Evolutionary conservation across 108 stramenopile species (phyloP).

Genomic region (Aureococcus anophagefferens): DNA sequence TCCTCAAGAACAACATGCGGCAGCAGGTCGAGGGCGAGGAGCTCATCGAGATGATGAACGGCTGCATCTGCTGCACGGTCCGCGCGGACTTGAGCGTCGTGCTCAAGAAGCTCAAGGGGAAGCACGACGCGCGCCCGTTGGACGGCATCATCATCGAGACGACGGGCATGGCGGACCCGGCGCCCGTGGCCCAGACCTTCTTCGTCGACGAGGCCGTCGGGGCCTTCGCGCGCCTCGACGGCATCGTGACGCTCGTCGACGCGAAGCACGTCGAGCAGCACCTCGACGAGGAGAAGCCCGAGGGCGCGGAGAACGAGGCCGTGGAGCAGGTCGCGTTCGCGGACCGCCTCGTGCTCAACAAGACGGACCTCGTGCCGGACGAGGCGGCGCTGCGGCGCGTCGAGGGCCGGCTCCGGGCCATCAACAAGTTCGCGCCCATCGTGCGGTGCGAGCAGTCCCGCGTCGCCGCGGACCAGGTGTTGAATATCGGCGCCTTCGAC

Average conservation of each 20-base stretch:
- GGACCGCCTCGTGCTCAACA: slow-evolving; percentile 59
- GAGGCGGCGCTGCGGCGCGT: slow-evolving; percentile 34
- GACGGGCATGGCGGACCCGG: slow-evolving; percentile 60
- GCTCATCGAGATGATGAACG: slow-evolving; percentile 51
- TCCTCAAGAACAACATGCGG: slow-evolving; percentile 43
- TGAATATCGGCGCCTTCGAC: slow-evolving; percentile 19
- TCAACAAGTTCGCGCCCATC: slow-evolving; percentile 57
- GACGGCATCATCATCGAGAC: slow-evolving; percentile 59
- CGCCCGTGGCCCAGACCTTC: slow-evolving; percentile 71
- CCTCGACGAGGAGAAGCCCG: slow-evolving; percentile 66
- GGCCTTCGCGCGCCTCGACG: slow-evolving; percentile 62
- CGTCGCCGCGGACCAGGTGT: too few species aligned
- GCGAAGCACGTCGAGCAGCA: slow-evolving; percentile 70
- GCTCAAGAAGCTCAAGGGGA: too few species aligned
- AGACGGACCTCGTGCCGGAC: slow-evolving; percentile 53
- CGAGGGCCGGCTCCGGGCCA: slow-evolving; percentile 32
- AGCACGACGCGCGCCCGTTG: slow-evolving; percentile 5
- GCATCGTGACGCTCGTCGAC: slow-evolving; percentile 86
- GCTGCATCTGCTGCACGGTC: slow-evolving; percentile 61
- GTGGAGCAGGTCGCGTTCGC: slow-evolving; percentile 71
- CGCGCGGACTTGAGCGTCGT: neutral
- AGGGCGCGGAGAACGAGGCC: slow-evolving; percentile 73
- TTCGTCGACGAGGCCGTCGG: slow-evolving; percentile 77
- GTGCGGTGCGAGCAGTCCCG: slow-evolving; percentile 21
- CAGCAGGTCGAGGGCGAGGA: slow-evolving; percentile 12